Evolutionary conservation across 495 filamentous ascomycete genomes (phyloP).

Genomic region (Podospora didyma): DNA sequence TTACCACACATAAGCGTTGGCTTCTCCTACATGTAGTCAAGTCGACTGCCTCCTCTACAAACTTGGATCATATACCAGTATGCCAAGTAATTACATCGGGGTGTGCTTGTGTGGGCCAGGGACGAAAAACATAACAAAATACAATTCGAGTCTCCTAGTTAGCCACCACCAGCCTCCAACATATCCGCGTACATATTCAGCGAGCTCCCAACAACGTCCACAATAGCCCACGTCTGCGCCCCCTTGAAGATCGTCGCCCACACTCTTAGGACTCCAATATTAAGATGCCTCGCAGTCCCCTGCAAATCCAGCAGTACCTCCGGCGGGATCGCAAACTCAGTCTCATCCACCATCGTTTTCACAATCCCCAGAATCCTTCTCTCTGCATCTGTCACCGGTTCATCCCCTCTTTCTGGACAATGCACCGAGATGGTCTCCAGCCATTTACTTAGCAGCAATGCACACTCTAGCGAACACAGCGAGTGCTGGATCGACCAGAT

Average conservation of each 20-base stretch:
- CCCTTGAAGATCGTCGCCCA: slow-evolving; percentile 10
- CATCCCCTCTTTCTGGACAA: neutral
- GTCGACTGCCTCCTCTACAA: too few relatives aligned
- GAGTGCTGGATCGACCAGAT: slow-evolving; percentile 53
- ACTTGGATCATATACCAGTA: too few relatives aligned
- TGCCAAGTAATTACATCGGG: too few relatives aligned
- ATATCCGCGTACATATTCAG: slow-evolving; percentile 11
- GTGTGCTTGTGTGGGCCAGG: too few relatives aligned
- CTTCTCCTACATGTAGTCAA: too few relatives aligned
- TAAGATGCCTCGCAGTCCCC: slow-evolving; percentile 2
- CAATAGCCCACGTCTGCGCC: slow-evolving; percentile 9
- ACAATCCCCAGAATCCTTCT: neutral
- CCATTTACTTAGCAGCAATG: slow-evolving; percentile 47
- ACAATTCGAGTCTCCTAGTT: too few relatives aligned
- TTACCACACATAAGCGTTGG: too few relatives aligned
- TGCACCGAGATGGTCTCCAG: slow-evolving; percentile 40
- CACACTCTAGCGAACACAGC: slow-evolving; percentile 46
- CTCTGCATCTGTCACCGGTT: neutral
- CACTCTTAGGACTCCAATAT: slow-evolving; percentile 5
- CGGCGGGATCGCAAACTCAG: neutral
- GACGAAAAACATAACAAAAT: too few relatives aligned
- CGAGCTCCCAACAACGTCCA: slow-evolving; percentile 5
- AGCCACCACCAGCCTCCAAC: slow-evolving; percentile 1
- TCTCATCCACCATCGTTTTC: slow-evolving; percentile 2
- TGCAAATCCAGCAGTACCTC: neutral